Percentiles rank a stretch among this genome's conserved stretches.
phyloP scores from a whole-genome alignment of 2,329 filamentous ascomycete species.

The Colletotrichum destructivum region DNA sequence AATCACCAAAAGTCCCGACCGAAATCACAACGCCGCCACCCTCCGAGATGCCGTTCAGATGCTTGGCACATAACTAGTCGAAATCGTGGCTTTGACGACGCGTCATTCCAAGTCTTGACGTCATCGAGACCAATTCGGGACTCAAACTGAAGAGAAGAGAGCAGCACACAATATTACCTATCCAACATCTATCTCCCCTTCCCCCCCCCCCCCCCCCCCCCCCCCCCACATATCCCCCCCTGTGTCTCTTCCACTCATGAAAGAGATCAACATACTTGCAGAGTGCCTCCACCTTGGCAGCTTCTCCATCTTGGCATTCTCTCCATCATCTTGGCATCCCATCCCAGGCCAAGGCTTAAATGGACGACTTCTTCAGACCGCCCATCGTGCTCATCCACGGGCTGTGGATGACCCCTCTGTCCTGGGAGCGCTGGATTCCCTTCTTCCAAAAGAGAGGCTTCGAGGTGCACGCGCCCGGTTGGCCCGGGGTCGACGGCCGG shows the following conservation, averaged over 20 bases:
- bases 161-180: background rate
- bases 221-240: background rate
- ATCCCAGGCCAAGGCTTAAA: background rate
- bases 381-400: slow-evolving; percentile 46
- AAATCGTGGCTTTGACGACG: slow-evolving; percentile 4
- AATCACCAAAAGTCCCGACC: no score
- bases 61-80: background rate
- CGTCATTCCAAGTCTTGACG: slow-evolving; percentile 16
- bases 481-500: slow-evolving; percentile 46
- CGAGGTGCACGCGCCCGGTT: slow-evolving; percentile 45
- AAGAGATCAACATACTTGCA: background rate
- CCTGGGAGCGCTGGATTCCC: slow-evolving; percentile 46
- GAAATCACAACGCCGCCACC: no score
- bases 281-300: background rate
- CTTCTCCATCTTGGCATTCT: no score
- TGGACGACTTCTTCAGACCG: slow-evolving; percentile 34
- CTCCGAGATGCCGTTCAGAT: background rate
- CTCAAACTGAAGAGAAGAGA: background rate
- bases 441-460: slow-evolving; percentile 42
- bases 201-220: no score
- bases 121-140: background rate
- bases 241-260: background rate
- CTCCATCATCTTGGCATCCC: slow-evolving; percentile 3
- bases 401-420: slow-evolving; percentile 46
- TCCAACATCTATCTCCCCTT: no score